Conservation (phyloP, 2,329 filamentous ascomycete species). For the Lachnellula cervina region DNA sequence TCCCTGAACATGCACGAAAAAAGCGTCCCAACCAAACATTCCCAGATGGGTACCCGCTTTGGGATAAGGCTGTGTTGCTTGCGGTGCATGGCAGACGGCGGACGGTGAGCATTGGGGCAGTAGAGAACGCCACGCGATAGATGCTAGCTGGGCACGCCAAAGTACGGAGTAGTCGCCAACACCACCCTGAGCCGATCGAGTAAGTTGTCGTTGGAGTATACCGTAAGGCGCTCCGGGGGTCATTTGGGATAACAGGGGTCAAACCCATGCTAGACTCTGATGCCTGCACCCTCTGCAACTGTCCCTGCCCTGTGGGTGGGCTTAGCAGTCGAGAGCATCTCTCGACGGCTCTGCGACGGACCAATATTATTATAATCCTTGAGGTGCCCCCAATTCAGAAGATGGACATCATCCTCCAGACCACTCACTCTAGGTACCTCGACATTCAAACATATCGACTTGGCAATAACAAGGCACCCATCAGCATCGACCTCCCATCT, state of each 20-base stretch:
- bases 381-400: conserved; percentile 12
- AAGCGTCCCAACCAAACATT: conserved; percentile 11
- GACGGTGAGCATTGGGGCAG: conserved; percentile 7
- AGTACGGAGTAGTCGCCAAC: background rate
- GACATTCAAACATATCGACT: conserved; percentile 10
- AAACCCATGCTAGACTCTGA: background rate
- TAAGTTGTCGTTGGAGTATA: background rate
- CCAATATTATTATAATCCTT: conserved; percentile 18
- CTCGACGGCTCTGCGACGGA: conserved; percentile 1
- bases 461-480: conserved; percentile 18
- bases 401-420: conserved; percentile 1
- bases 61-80: conserved; percentile 19
- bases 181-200: background rate
- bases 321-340: conserved; percentile 4
- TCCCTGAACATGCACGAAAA: conserved; percentile 12
- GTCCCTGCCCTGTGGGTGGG: conserved; percentile 4
- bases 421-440: conserved; percentile 1
- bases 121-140: background rate
- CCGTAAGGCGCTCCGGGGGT: conserved; percentile 1
- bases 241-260: background rate
- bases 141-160: background rate
- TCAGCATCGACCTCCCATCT: conserved; percentile 17
- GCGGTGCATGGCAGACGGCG: conserved; percentile 7
- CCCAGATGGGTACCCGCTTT: conserved; percentile 6
- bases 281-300: background rate